Percentiles rank a stretch among this genome's conserved stretches.
These are phyloP conservation scores for Galeopsis tetrahit DNA, from an alignment of 257 asterid genomes.

Conservation along the genomic window DNA sequence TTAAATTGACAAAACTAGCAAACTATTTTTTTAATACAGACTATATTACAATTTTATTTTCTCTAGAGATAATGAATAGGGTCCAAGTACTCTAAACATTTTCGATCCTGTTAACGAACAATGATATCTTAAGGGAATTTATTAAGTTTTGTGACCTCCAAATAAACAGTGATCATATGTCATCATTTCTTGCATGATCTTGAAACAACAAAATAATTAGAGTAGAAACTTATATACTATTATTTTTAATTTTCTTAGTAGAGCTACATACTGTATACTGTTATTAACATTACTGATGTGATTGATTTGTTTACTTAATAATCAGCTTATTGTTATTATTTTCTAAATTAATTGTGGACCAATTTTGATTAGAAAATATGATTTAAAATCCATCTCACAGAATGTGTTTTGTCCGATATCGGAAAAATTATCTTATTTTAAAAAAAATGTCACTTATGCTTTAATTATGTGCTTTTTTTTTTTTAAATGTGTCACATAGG, in stretches of 20 bases:
- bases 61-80: neutral
- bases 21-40: no score
- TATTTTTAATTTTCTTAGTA: neutral
- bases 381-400: no score
- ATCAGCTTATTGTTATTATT: neutral
- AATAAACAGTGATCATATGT: neutral
- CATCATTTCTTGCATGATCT: slow-evolving; percentile 8
- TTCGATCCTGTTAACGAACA: slow-evolving; percentile 5
- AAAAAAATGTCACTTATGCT: no score
- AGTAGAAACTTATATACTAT: neutral
- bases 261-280: neutral
- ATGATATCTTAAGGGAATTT: neutral
- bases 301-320: neutral
- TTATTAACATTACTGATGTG: neutral
- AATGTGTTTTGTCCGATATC: no score
- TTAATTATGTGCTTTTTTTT: no score
- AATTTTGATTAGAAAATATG: neutral
- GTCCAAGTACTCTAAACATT: neutral
- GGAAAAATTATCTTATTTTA: no score
- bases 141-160: slow-evolving; percentile 13
- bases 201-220: slow-evolving; percentile 3
- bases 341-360: neutral
- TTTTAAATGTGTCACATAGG: no score
- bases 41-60: no score
- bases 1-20: neutral